Evolutionary conservation across 768 basidiomycete species (phyloP).

Genomic region (Hirschioporus abietinus): DNA sequence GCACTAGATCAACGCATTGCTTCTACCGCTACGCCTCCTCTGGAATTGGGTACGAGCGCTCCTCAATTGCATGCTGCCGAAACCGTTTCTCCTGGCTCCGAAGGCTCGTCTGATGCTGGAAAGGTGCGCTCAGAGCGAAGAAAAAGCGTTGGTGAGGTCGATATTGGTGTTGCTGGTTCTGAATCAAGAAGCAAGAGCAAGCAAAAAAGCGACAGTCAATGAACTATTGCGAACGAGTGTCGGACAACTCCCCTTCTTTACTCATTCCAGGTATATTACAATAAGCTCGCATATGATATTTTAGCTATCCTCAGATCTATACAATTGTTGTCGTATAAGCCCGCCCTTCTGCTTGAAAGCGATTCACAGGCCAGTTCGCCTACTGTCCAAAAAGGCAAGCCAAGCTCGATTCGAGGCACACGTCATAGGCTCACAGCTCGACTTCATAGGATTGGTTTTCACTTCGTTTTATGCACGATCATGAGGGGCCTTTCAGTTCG

Average conservation of each 20-base stretch:
- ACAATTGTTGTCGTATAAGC: background rate
- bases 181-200: background rate
- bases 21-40: constrained; percentile 15
- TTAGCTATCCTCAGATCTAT: background rate
- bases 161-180: constrained; percentile 25
- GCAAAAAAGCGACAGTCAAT: constrained; percentile 1
- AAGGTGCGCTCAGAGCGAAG: constrained; percentile 22
- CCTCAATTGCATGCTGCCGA: background rate
- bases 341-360: too few species aligned
- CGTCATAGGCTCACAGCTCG: too few species aligned
- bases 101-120: constrained; percentile 5
- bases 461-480: too few species aligned
- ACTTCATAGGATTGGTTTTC: too few species aligned
- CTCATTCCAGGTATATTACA: background rate
- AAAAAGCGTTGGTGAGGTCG: constrained; percentile 33
- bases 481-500: too few species aligned
- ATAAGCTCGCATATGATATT: constrained; percentile 1
- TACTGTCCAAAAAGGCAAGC: background rate
- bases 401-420: too few species aligned
- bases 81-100: background rate
- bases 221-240: background rate
- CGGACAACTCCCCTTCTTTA: background rate
- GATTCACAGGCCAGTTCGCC: too few species aligned
- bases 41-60: background rate
- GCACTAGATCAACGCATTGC: constrained; percentile 93